Percentiles rank a stretch among this genome's conserved stretches.
phyloP scores from a whole-genome alignment of 257 asterid species.

The Echium plantagineum region DNA sequence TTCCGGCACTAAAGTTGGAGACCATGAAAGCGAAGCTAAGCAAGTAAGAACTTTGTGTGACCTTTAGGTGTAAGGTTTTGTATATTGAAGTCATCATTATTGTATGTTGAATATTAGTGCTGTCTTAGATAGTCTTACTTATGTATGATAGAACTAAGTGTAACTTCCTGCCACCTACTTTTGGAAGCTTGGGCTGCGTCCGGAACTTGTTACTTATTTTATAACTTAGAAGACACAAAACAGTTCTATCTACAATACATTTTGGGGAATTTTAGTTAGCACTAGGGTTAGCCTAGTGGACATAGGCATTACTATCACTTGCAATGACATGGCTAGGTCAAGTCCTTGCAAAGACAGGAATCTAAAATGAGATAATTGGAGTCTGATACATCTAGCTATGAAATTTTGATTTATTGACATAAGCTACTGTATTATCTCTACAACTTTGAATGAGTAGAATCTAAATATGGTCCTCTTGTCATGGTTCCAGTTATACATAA shows the following conservation, averaged over 20 bases:
- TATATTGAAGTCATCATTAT: conserved; percentile 9
- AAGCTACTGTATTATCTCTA: background rate
- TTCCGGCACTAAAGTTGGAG: conserved; percentile 90
- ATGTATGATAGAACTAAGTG: too few relatives aligned
- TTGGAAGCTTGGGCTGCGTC: background rate
- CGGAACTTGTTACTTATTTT: background rate
- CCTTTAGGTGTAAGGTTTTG: conserved; percentile 7
- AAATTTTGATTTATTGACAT: background rate
- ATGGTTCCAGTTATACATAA: too few relatives aligned
- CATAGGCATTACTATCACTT: too few relatives aligned
- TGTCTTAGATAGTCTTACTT: background rate
- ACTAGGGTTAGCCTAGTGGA: too few relatives aligned
- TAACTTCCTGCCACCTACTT: background rate
- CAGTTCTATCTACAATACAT: background rate
- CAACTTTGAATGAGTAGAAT: too few relatives aligned
- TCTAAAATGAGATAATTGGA: too few relatives aligned
- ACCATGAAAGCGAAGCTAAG: conserved; percentile 91
- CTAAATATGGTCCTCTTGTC: too few relatives aligned
- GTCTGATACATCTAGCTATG: background rate
- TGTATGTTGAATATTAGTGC: too few relatives aligned
- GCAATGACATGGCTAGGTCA: too few relatives aligned
- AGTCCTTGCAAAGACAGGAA: too few relatives aligned
- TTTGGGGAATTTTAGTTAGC: too few relatives aligned
- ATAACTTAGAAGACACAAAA: background rate
- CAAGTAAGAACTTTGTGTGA: conserved; percentile 52